These are phyloP conservation scores for Dendrobium huoshanense DNA, from an alignment of 106 monocot genomes.

Conservation along the genomic window DNA sequence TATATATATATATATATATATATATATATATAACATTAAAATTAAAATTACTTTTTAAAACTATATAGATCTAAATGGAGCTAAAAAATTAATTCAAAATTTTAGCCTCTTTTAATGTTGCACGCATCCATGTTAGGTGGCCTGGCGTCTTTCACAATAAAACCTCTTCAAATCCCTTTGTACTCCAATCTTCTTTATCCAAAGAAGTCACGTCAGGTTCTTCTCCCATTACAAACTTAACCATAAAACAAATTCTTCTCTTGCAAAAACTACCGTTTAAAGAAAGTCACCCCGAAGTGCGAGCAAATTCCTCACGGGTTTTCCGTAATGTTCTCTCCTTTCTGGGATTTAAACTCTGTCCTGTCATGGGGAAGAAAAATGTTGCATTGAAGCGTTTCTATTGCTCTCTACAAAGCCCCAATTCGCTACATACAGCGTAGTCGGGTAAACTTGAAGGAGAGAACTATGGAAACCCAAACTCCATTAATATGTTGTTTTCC, in stretches of 20 bases:
- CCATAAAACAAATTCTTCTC: background rate
- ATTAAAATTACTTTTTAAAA: too few relatives aligned
- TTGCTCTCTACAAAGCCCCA: background rate
- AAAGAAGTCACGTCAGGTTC: background rate
- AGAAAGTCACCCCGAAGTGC: background rate
- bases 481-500: constrained; percentile 25
- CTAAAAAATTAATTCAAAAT: too few relatives aligned
- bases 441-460: background rate
- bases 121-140: background rate
- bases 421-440: background rate
- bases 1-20: too few relatives aligned
- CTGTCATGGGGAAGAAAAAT: background rate
- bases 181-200: background rate
- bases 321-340: background rate
- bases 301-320: background rate
- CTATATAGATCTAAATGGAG: too few relatives aligned
- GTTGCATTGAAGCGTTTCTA: background rate
- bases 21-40: too few relatives aligned
- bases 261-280: background rate
- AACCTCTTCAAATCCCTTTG: background rate
- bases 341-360: background rate
- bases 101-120: too few relatives aligned
- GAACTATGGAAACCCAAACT: constrained; percentile 21
- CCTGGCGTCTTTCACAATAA: background rate
- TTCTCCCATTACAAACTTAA: background rate